Evolutionary conservation across 495 filamentous ascomycete species (phyloP).

Genomic region (Penicillium coffeae): DNA sequence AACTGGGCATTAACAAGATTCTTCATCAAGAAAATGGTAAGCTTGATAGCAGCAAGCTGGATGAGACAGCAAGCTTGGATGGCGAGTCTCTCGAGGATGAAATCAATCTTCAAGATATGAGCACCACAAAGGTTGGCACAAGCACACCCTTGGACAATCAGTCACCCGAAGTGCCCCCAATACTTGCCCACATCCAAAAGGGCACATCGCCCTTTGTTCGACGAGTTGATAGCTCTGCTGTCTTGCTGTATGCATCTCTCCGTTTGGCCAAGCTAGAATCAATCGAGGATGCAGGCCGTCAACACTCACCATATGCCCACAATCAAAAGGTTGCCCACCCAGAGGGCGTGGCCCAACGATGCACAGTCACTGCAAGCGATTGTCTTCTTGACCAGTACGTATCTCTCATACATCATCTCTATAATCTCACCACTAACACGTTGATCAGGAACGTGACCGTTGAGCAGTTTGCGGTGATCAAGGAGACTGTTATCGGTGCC

Average conservation of each 20-base stretch:
- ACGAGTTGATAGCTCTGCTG: slow-evolving; percentile 78
- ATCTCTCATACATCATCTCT: background rate
- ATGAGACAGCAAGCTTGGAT: slow-evolving; percentile 37
- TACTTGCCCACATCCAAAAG: slow-evolving; percentile 72
- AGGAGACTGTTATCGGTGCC: slow-evolving; percentile 80
- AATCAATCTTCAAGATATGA: slow-evolving; percentile 60
- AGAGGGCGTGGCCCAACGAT: slow-evolving; percentile 67
- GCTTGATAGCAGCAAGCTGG: slow-evolving; percentile 15
- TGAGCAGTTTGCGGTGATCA: slow-evolving; percentile 77
- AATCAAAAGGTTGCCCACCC: slow-evolving; percentile 75
- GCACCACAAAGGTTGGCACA: slow-evolving; percentile 47
- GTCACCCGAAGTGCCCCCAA: slow-evolving; percentile 50
- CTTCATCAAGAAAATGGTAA: slow-evolving; percentile 40
- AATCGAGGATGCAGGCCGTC: slow-evolving; percentile 58
- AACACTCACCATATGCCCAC: slow-evolving; percentile 69
- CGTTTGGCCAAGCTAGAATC: slow-evolving; percentile 74
- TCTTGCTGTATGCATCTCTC: slow-evolving; percentile 78
- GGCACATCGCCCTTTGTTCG: slow-evolving; percentile 61
- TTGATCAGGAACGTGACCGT: slow-evolving; percentile 65
- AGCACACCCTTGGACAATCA: slow-evolving; percentile 11
- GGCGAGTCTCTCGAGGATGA: slow-evolving; percentile 52
- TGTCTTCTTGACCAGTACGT: slow-evolving; percentile 63
- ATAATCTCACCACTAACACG: background rate
- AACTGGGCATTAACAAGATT: slow-evolving; percentile 68
- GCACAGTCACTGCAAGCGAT: slow-evolving; percentile 71